Base-by-base conservation (phyloP, 352 stramenopile genomes). In the Pythium dissimile region DNA sequence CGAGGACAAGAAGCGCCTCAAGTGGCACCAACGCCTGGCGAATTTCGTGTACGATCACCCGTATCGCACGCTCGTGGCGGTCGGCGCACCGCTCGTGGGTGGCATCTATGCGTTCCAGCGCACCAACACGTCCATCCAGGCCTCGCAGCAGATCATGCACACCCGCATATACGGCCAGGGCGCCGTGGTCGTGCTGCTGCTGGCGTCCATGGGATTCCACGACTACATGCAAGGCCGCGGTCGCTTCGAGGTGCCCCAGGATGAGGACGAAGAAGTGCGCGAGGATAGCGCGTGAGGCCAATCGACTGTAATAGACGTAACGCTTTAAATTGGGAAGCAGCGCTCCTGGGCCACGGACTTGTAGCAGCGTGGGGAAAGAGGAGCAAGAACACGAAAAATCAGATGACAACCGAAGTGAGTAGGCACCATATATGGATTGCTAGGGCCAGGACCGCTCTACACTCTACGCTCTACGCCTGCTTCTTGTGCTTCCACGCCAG, bases 61-160 rank as follows among this genome's bases (percentile, higher is more conserved):
- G 56, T 94, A 89, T 67, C 72, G 72, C 35, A 64, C 74, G 20
- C 50, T 94, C 18, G 51, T 77, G 26, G 58, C 61, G 0, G 68
- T 89, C 8, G 82, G 80, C 47, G 67, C 64, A 16, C 84, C 84
- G 9, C 57, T 91, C 7, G 84, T 94, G 0, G 81, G 77, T 18
- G 67, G 80, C 46, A 94, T 94, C 55, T 92, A 80, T 65, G 55
- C 69, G 18, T 83, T 75, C 53, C 84, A 94, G 69, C 67, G 70
- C 50, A 61, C 81, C 43, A 92, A 94, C 70, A 78, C 70, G 61
- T 70, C 69, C 44, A 85, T 94, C 64, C 72, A 75, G 35, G 39
- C 62, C 7, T 92, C 84, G 57, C 84, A 94, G 71, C 77, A 91
- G 80, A 85, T 94, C 64, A 94, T 94, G 84, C 75, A 91, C 71